Evolutionary conservation across 176 grass and related monocot genomes (phyloP), one percentile per base, ranked within the genome.

Genomic region (Aegilops longissima): DNA sequence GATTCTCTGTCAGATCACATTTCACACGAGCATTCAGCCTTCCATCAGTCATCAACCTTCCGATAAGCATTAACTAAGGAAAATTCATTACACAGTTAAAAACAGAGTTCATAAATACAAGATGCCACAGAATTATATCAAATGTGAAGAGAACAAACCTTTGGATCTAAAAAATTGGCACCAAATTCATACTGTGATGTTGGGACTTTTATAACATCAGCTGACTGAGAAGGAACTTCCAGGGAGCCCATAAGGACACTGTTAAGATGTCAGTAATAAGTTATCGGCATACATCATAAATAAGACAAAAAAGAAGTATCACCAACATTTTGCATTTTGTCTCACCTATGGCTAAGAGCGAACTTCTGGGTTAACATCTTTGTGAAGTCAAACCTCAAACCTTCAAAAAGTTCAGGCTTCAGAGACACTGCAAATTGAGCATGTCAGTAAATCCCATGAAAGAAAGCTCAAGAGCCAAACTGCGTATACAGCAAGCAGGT

Each of bases 171-270:
- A 84, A 99, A 99, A 84, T 99, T 99, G 79, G 94, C 94, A 83
- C 97, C 97, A 64, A 99, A 99, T 84, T 99, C 97, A 47, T 99
- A 99, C 59, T 99, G 94, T n/a, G 94, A 66, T 80, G 90, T 92
- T 31, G 94, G 97, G 38, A 99, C 88, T 94, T 99, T 99, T 65
- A 99, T 91, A 76, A 73, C 91, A 35, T 99, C 97, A 73, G 82
- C 34, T 61, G 83, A 91, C 75, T 99, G 94, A 20, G 94, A 90
- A 0, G 97, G 97, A 83, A 99, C 87, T 87, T 99, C 97, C 75
- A 93, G 83, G 9, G 97, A 96, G 56, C 94, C 92, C 97, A 99
- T 96, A 80, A 94, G 92, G 88, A 99, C 90, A 80, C 92, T 96
- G 88, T 80, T 23, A 84, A 66, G 25, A 54, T 54, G 16, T 54